phyloP scores from a whole-genome alignment of 768 basidiomycete genomes.

The Leucocoprinus leucothites region DNA sequence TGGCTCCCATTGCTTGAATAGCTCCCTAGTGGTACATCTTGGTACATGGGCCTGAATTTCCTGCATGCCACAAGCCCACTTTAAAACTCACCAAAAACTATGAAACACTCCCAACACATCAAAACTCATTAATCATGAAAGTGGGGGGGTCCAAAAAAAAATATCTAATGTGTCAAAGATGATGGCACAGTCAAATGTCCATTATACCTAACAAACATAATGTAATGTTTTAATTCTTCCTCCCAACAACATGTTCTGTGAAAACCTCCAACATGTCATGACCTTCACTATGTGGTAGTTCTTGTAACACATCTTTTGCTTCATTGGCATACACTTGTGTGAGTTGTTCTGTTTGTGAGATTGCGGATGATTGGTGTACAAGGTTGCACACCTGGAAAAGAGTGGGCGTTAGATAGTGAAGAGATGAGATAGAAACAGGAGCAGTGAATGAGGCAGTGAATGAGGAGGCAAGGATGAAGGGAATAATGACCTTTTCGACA shows the following conservation, averaged over 20 bases:
- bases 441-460: neutral
- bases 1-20: no score
- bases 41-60: no score
- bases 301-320: slow-evolving; percentile 67
- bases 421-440: neutral
- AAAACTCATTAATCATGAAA: no score
- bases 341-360: slow-evolving; percentile 76
- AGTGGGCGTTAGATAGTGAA: neutral
- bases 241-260: slow-evolving; percentile 69
- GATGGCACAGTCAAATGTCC: no score
- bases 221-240: slow-evolving; percentile 37
- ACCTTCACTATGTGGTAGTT: slow-evolving; percentile 83
- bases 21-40: no score
- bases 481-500: slow-evolving; percentile 65
- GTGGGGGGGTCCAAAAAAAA: no score
- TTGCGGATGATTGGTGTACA: slow-evolving; percentile 74
- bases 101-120: no score
- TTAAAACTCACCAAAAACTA: no score
- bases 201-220: neutral
- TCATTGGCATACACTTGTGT: slow-evolving; percentile 76
- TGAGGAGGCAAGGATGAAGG: slow-evolving; percentile 1
- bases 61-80: no score
- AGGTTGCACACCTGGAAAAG: slow-evolving; percentile 65
- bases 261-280: slow-evolving; percentile 71
- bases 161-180: no score